Base-by-base conservation (phyloP, 1,284 basidiomycete genomes). In the Ceratobasidium sp. region DNA sequence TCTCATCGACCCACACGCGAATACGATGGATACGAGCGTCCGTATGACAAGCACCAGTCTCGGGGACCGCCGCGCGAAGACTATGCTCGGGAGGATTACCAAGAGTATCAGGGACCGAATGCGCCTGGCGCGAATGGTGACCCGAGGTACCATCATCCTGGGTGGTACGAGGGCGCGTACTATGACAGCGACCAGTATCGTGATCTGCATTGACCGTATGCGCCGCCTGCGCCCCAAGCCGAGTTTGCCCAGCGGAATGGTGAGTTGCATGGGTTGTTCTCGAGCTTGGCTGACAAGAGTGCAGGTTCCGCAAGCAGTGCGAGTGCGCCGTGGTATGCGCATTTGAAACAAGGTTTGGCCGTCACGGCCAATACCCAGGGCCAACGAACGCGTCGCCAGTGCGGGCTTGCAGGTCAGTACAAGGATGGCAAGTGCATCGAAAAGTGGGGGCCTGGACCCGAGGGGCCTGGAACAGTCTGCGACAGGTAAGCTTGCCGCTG, bases 341-440 rank as follows among this genome's bases (percentile, higher is more conserved):
- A 74, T 30, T 59, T 74, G 38, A 74, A 74, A 30, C 70, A 46
- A 35, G 46, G 46, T 44, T 20, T 59, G 33, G 33, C 55, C 38
- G 44, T 62, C 10, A 83, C 90, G 20, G 88, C 88, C 0, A 93
- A 94, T 81, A 85, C 86, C 0, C 85, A 87, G 67, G 92, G 92
- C 0, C 92, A 94, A 81, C 86, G 93, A 33, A 93, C 93, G 52
- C 94, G 93, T 82, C 85, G 92, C 14, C 91, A 93, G 81, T 94
- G 93, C 80, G 91, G 92, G 0, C 84, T 89, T 48, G 85, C 89
- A 0, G 90, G 90, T 0, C 85, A 93, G 0, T 94, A 94, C 86
- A 94, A 94, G 85, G 93, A 94, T 16, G 91, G 91, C 20, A 94
- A 94, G 82, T 94, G 93, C 82, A 92, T 94, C 60, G 93, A 94